A percentile compares a stretch with the other conserved stretches of the same genome.
These are phyloP conservation scores for Lentinula guzmanii DNA, from an alignment of 768 basidiomycete genomes.

Conservation along the genomic window DNA sequence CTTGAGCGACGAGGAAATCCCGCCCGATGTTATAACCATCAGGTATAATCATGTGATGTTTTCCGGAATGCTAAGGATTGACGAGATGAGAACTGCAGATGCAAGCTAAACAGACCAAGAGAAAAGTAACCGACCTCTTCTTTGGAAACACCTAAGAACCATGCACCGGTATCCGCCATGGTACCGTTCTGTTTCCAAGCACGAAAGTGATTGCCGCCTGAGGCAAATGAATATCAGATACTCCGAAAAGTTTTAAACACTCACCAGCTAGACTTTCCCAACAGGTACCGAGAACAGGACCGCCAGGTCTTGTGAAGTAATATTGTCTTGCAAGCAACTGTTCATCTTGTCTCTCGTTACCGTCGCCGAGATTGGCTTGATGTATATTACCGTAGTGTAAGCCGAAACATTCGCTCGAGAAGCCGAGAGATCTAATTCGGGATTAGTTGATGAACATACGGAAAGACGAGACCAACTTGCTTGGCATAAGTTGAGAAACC, in stretches of 20 bases:
- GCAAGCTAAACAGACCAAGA: background rate
- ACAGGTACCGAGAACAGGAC: conserved; percentile 72
- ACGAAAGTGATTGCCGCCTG: conserved; percentile 84
- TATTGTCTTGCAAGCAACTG: conserved; percentile 71
- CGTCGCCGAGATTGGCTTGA: conserved; percentile 80
- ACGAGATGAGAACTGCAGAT: background rate
- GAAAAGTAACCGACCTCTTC: conserved; percentile 41
- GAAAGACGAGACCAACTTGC: conserved; percentile 25
- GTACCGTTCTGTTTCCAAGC: conserved; percentile 89
- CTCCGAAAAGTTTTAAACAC: background rate
- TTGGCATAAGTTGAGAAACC: conserved; percentile 70
- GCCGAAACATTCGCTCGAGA: conserved; percentile 77
- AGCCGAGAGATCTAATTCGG: conserved; percentile 62
- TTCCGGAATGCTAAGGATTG: conserved; percentile 40
- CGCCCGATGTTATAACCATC: conserved; percentile 73
- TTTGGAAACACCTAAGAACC: conserved; percentile 82
- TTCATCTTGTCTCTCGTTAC: conserved; percentile 63
- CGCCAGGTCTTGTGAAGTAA: conserved; percentile 35
- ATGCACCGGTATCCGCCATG: conserved; percentile 63
- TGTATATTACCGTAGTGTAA: conserved; percentile 73
- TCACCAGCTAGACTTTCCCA: conserved; percentile 77
- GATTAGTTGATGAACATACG: background rate
- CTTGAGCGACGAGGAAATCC: conserved; percentile 68
- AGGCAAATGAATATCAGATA: background rate
- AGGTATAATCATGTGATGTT: conserved; percentile 66